phyloP scores from a whole-genome alignment of 140 eudicot genomes.

The Flaveria floridana region DNA sequence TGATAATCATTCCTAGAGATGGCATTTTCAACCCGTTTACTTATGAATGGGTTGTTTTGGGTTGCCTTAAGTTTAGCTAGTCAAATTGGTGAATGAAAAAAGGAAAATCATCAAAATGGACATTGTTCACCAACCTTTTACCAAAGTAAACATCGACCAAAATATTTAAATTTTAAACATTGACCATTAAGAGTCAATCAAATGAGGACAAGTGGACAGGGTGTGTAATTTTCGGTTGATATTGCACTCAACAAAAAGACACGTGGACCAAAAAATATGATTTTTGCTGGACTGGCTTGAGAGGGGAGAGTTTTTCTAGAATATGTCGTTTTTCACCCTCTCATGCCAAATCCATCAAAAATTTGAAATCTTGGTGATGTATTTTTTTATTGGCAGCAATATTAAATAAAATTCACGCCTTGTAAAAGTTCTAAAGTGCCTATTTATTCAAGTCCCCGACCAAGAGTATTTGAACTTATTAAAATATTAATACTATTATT shows the following conservation, averaged over 20 bases:
- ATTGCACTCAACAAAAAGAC: too few species aligned
- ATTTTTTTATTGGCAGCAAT: not conserved
- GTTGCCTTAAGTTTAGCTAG: too few species aligned
- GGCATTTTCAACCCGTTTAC: not conserved
- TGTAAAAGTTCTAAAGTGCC: too few species aligned
- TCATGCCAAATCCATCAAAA: not conserved
- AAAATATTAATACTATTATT: too few species aligned
- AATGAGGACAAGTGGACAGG: not conserved
- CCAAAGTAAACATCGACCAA: not conserved
- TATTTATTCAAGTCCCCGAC: too few species aligned
- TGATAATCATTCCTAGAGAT: not conserved
- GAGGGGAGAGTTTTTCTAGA: not conserved
- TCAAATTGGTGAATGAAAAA: not conserved
- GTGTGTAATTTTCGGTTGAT: too few species aligned
- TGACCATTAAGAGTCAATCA: not conserved
- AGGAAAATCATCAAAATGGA: not conserved
- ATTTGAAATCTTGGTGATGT: not conserved
- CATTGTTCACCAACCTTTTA: not conserved
- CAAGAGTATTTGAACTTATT: too few species aligned
- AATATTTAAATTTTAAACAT: not conserved
- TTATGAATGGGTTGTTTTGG: not conserved
- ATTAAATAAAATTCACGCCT: not conserved
- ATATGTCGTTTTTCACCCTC: not conserved
- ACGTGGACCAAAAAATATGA: too few species aligned
- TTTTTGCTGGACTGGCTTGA: too few species aligned